Percentiles rank a stretch among this genome's conserved stretches.
phyloP scores from a whole-genome alignment of 1,284 basidiomycete genomes.

The Crepidotus sp. region DNA sequence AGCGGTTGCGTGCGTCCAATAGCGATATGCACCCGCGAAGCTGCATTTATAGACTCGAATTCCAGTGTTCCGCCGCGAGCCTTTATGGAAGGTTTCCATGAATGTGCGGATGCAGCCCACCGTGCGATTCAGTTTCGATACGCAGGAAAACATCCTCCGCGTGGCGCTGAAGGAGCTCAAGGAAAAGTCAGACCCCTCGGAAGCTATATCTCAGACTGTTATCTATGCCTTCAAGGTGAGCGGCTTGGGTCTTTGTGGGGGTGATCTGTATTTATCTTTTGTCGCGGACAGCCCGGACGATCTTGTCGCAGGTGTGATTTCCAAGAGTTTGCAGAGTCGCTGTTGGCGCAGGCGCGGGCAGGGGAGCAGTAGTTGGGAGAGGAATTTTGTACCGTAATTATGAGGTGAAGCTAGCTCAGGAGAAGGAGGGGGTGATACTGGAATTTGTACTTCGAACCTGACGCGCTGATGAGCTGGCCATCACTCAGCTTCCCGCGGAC shows the following conservation, averaged over 20 bases:
- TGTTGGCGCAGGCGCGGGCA: slow-evolving; percentile 25
- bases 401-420: too few relatives aligned
- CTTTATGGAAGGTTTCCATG: slow-evolving; percentile 59
- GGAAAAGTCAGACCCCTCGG: slow-evolving; percentile 11
- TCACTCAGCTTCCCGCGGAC: too few relatives aligned
- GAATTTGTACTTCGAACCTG: too few relatives aligned
- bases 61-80: slow-evolving; percentile 60
- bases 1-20: slow-evolving; percentile 36
- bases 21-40: background rate
- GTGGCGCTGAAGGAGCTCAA: slow-evolving; percentile 44
- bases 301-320: slow-evolving; percentile 42
- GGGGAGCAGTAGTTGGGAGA: slow-evolving; percentile 3
- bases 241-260: background rate
- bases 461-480: too few relatives aligned
- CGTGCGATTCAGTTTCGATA: slow-evolving; percentile 47
- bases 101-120: slow-evolving; percentile 43
- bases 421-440: too few relatives aligned
- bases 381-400: background rate
- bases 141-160: slow-evolving; percentile 44
- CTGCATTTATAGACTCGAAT: background rate
- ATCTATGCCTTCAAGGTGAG: slow-evolving; percentile 39
- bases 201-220: slow-evolving; percentile 26
- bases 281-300: slow-evolving; percentile 36
- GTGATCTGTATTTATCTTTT: background rate
- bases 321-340: slow-evolving; percentile 35